Conservation (phyloP, 306 rosid genomes). For the Elaeagnus macrophylla region DNA sequence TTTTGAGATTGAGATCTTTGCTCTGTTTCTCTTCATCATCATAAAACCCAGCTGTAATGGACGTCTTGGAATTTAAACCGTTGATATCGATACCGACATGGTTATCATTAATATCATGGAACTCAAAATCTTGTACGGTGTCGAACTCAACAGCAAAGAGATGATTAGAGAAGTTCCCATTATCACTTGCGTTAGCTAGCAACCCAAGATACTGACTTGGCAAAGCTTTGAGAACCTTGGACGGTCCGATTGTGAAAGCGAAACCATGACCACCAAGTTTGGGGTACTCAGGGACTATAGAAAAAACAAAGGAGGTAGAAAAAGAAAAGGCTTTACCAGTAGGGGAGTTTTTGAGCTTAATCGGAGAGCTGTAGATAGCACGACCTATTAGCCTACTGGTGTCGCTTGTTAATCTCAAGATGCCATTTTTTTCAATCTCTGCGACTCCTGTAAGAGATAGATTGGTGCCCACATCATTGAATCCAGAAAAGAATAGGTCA, state of each 20-base stretch:
- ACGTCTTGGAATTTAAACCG: conserved; percentile 41
- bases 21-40: conserved; percentile 19
- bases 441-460: conserved; percentile 42
- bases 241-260: conserved; percentile 49
- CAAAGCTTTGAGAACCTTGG: conserved; percentile 42
- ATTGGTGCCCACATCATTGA: conserved; percentile 30
- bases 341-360: conserved; percentile 49
- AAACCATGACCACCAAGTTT: conserved; percentile 84
- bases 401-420: conserved; percentile 50
- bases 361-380: conserved; percentile 40
- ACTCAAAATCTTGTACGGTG: conserved; percentile 77
- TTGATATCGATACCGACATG: conserved; percentile 73
- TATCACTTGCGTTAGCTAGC: conserved; percentile 35
- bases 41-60: conserved; percentile 41
- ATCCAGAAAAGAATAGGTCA: conserved; percentile 43
- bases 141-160: conserved; percentile 79
- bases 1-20: conserved; percentile 33
- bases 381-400: conserved; percentile 41
- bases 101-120: conserved; percentile 69
- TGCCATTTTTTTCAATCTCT: conserved; percentile 35
- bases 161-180: conserved; percentile 55
- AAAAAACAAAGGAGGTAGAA: conserved; percentile 56
- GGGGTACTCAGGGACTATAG: conserved; percentile 67
- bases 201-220: conserved; percentile 84
- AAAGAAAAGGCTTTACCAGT: conserved; percentile 54